Evolutionary conservation across 2,329 filamentous ascomycete species (phyloP).

Genomic region (Exophiala alcalophila): DNA sequence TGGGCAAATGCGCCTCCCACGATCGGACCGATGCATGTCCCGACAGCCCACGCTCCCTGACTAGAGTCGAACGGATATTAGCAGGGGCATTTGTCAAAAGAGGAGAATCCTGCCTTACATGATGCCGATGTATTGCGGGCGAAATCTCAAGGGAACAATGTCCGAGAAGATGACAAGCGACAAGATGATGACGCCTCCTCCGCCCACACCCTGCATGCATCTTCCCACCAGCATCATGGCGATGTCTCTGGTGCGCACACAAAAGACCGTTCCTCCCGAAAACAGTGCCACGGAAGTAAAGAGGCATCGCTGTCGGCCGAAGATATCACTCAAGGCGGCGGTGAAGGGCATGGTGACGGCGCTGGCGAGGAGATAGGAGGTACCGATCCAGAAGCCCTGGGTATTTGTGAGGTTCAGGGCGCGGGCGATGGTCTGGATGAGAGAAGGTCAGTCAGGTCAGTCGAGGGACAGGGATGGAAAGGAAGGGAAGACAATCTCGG

Average conservation of each 20-base stretch:
- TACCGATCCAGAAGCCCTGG: slow-evolving; percentile 51
- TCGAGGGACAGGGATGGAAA: neutral
- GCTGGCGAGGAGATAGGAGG: slow-evolving; percentile 47
- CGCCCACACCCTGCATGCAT: slow-evolving; percentile 47
- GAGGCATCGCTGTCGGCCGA: slow-evolving; percentile 48
- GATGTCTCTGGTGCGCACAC: slow-evolving; percentile 39
- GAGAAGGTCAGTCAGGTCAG: slow-evolving; percentile 37
- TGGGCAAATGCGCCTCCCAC: slow-evolving; percentile 44
- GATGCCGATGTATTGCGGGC: slow-evolving; percentile 36
- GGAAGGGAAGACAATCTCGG: neutral
- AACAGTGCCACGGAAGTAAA: slow-evolving; percentile 46
- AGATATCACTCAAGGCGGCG: slow-evolving; percentile 45
- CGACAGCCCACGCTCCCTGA: slow-evolving; percentile 34
- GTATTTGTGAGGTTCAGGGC: slow-evolving; percentile 37
- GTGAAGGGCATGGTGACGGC: slow-evolving; percentile 46
- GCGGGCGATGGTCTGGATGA: slow-evolving; percentile 41
- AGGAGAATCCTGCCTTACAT: too few relatives aligned
- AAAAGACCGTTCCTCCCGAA: slow-evolving; percentile 47
- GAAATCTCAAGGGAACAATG: slow-evolving; percentile 37
- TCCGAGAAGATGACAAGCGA: slow-evolving; percentile 46
- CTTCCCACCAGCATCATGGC: slow-evolving; percentile 44
- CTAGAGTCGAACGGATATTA: neutral
- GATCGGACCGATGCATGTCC: slow-evolving; percentile 34
- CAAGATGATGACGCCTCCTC: slow-evolving; percentile 44
- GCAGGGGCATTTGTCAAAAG: too few relatives aligned